Percentiles rank a stretch among this genome's conserved stretches.
These are phyloP conservation scores for Mycosphaerella sp. DNA, from an alignment of 2,329 filamentous ascomycete species.

Conservation along the genomic window DNA sequence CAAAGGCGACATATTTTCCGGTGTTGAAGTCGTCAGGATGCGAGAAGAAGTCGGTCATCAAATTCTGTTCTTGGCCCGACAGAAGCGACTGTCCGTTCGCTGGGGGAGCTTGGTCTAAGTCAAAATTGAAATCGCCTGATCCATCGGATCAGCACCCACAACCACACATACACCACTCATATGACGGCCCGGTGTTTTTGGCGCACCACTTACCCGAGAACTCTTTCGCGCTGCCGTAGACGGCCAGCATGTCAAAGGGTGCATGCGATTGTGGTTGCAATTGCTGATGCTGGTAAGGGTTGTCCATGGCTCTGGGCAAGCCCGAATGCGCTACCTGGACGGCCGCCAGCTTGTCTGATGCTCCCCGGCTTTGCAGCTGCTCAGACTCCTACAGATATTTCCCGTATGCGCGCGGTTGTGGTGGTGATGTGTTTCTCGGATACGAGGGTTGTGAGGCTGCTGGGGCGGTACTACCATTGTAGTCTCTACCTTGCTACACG, in stretches of 20 bases:
- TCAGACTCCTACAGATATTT: not conserved
- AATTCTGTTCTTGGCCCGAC: slow-evolving; percentile 10
- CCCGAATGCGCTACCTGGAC: slow-evolving; percentile 7
- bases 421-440: not conserved
- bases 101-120: slow-evolving; percentile 2
- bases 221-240: slow-evolving; percentile 8
- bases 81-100: slow-evolving; percentile 6
- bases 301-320: slow-evolving; percentile 12
- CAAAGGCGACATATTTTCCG: slow-evolving; percentile 5
- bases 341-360: slow-evolving; percentile 10
- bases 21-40: slow-evolving; percentile 13
- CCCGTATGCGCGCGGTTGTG: not conserved
- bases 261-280: slow-evolving; percentile 1
- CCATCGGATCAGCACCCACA: not conserved
- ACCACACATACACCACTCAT: not conserved
- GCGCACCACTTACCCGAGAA: slow-evolving; percentile 4
- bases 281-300: slow-evolving; percentile 7
- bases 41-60: slow-evolving; percentile 13
- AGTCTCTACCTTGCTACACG: not conserved
- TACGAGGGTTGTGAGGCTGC: not conserved
- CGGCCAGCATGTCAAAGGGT: slow-evolving; percentile 10
- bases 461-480: slow-evolving; percentile 3
- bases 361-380: not conserved
- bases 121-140: slow-evolving; percentile 5
- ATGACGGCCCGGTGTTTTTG: not conserved